Base-by-base conservation (phyloP, 257 asterid species). In the Striga asiatica region DNA sequence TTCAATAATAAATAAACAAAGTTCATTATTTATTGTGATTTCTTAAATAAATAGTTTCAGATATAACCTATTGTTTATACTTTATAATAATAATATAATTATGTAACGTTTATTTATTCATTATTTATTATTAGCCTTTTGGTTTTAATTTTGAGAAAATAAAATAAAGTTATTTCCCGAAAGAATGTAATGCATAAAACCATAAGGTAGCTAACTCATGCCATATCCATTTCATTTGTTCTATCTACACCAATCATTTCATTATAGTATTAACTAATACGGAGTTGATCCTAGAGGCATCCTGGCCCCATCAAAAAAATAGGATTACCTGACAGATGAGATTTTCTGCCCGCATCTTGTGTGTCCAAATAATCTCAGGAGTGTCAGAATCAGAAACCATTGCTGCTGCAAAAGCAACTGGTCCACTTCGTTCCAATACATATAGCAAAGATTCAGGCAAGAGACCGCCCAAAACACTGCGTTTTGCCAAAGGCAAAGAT, bases 361-460 rank as follows among this genome's bases (percentile, higher is more conserved):
- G 97, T 1, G 99, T 92, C 99, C 99, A 92, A 67, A 92, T 92
- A 61, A 92, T 92, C 78, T 92, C 99, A 70, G 99, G 99, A 73
- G 99, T 88, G 76, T 92, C 99, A 52, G 99, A 92, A 81, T 92
- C 99, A 56, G 97, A 88, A 69, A 92, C 84, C 99, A 92, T 82
- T 31, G 99, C 99, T 25, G 97, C 97, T 39, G 91, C 85, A 82
- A 92, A 92, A 67, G 94, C 78, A 70, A 81, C 82, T 28, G 99
- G 83, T 56, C 97, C 95, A 72, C 97, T 84, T 37, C 98, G 93
- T 64, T 92, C 98, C 71, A 92, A 76, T 45, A 92, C 98, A 77
- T 92, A 92, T 45, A 92, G 88, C 85, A 92, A 81, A 18, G 98
- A 92, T 77, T 84, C 98, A 4, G 98, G 98, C 72, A 92, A 75